Evolutionary conservation across 2,329 filamentous ascomycete genomes (phyloP).

Genomic region (Colletotrichum sublineola): DNA sequence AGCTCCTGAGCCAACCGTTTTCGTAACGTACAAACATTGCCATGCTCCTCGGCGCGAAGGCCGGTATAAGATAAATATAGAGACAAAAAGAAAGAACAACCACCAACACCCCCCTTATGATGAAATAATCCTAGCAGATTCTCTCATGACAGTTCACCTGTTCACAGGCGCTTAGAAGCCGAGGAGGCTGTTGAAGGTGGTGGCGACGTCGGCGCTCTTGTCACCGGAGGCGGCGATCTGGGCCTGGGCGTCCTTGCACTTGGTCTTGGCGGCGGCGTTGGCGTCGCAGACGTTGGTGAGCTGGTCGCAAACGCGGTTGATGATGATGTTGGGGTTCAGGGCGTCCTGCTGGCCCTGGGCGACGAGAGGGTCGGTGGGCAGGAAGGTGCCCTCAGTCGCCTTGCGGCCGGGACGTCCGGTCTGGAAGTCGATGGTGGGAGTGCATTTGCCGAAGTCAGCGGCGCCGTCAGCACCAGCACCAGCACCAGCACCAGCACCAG

Average conservation of each 20-base stretch:
- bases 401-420: conserved; percentile 64
- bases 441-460: conserved; percentile 64
- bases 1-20: conserved; percentile 18
- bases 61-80: conserved; percentile 18
- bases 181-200: conserved; percentile 60
- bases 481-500: conserved; percentile 43
- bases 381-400: conserved; percentile 68
- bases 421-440: conserved; percentile 68
- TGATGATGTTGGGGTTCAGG: conserved; percentile 74
- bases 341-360: conserved; percentile 69
- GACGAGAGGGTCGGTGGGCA: conserved; percentile 67
- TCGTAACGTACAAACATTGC: not conserved
- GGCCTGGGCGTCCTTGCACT: conserved; percentile 62
- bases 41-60: conserved; percentile 20
- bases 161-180: conserved; percentile 50
- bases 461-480: conserved; percentile 47
- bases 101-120: not conserved
- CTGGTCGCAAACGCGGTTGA: conserved; percentile 72
- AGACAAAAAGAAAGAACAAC: conserved; percentile 15
- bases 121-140: not conserved
- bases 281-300: conserved; percentile 71
- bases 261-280: conserved; percentile 64
- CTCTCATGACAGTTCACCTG: not conserved
- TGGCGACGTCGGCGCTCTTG: conserved; percentile 61
- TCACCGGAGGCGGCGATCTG: conserved; percentile 64